Base-by-base conservation (phyloP, 805 yeast species). In the Tetrapisispora phaffii region DNA sequence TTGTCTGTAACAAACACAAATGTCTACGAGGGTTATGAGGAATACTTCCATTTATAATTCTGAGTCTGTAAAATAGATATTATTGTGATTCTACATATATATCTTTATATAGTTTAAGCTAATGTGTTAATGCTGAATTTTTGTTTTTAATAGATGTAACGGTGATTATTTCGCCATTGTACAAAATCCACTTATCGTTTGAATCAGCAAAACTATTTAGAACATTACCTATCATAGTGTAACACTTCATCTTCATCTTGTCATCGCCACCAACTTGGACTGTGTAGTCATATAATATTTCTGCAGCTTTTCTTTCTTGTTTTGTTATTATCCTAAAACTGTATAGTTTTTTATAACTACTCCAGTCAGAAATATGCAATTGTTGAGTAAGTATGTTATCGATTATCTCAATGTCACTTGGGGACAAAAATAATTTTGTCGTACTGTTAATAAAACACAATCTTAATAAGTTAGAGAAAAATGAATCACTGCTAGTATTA, bases 301-400 rank as follows among this genome's bases (percentile, higher is more conserved):
- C 64, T 7, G 60, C 64, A 4, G 67, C 66, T 17, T 54, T 51
- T 36, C 66, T 55, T 33, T 57, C 61, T 31, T 49, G 57, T 20
- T 50, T 49, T 29, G 58, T 63, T 19, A 58, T 29, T 26, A 56
- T 46, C 26, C 66, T 54, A 50, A 58, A 60, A 41, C 60, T 52
- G 48, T 50, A 61, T 4, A 59, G 44, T 34, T 45, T 55, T 38
- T 60, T 56, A 39, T 44, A 53, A 31, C 50, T 47, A 8, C 38
- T 23, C 66, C 66, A 63, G 17, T 49, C 41, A 10, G 34, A 39
- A 29, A 28, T n/a, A 7, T 41, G 31, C 4, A 58, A 34, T 26
- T 53, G 55, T 7, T 50, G 33, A 4, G 26, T 38, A 7, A 63
- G 28, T 7, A 60, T 49, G 4, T 46, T 41, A 42, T 61, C 66